Evolutionary conservation across 2,329 filamentous ascomycete species (phyloP).

Genomic region (Nothophaeocryptopus gaeumannii): DNA sequence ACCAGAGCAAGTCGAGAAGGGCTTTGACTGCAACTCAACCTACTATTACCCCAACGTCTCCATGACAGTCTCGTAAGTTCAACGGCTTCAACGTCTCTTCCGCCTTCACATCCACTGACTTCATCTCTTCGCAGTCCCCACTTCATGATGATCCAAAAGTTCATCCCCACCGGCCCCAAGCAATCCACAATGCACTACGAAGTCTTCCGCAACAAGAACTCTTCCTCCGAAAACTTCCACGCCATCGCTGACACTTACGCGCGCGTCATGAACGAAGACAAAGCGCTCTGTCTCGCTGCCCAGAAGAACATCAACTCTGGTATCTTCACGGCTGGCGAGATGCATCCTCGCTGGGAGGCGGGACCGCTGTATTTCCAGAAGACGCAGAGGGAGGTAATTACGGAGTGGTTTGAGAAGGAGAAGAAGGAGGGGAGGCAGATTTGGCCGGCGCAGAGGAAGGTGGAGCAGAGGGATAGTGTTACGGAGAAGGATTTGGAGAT

Average conservation of each 20-base stretch:
- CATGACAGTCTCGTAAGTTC: conserved; percentile 48
- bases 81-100: too few species aligned
- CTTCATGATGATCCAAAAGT: conserved; percentile 61
- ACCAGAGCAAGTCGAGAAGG: conserved; percentile 46
- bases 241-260: conserved; percentile 58
- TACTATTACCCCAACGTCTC: conserved; percentile 51
- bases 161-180: conserved; percentile 53
- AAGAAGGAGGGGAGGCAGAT: conserved; percentile 46
- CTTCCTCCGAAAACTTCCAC: conserved; percentile 55
- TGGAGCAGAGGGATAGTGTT: conserved; percentile 1
- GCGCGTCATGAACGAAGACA: conserved; percentile 61
- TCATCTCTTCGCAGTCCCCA: conserved; percentile 41
- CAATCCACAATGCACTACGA: conserved; percentile 58
- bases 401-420: conserved; percentile 48
- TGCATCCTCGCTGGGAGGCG: conserved; percentile 54
- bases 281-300: conserved; percentile 56
- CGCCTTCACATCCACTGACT: background rate
- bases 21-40: conserved; percentile 45
- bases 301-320: conserved; percentile 60
- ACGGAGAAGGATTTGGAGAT: conserved; percentile 21
- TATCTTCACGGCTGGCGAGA: conserved; percentile 58
- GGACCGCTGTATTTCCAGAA: conserved; percentile 55
- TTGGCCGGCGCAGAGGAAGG: conserved; percentile 46
- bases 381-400: conserved; percentile 46
- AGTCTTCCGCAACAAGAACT: conserved; percentile 58